Conservation (phyloP, 2,329 filamentous ascomycete species). For the Cladosporium sp. region DNA sequence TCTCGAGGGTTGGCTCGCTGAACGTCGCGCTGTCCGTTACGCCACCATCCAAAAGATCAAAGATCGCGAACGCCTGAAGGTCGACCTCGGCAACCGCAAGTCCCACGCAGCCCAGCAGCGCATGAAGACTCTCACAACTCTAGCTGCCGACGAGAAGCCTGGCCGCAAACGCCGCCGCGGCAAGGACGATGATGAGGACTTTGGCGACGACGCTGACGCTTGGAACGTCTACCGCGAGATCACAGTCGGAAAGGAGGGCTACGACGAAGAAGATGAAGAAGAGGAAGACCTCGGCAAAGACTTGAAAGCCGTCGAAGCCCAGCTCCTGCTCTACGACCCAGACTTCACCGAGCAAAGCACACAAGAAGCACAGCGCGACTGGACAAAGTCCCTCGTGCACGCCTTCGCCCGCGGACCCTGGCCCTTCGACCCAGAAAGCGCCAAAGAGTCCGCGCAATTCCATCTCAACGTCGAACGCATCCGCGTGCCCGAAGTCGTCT, state of each 20-base stretch:
- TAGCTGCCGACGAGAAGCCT: conserved; percentile 79
- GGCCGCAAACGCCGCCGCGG: conserved; percentile 76
- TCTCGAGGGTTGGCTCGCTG: conserved; percentile 80
- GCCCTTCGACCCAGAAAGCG: conserved; percentile 75
- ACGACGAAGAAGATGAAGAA: conserved; percentile 90
- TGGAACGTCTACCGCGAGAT: conserved; percentile 97
- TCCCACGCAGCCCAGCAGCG: conserved; percentile 93
- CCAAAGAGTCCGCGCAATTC: conserved; percentile 78
- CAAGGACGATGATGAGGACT: conserved; percentile 93
- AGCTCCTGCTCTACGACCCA: conserved; percentile 81
- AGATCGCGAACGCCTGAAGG: conserved; percentile 86
- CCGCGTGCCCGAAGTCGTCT: conserved; percentile 97
- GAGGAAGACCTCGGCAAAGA: conserved; percentile 77
- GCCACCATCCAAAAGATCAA: conserved; percentile 78
- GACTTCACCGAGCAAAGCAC: conserved; percentile 90
- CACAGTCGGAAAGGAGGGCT: conserved; percentile 81
- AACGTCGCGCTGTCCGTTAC: conserved; percentile 68
- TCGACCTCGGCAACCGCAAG: conserved; percentile 93
- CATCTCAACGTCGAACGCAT: conserved; percentile 99
- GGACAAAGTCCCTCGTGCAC: conserved; percentile 87
- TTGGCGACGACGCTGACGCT: conserved; percentile 87
- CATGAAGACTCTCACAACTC: conserved; percentile 96
- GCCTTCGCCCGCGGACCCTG: conserved; percentile 85
- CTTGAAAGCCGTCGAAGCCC: conserved; percentile 73
- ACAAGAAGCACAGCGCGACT: conserved; percentile 86